These are phyloP conservation scores for Sparassis latifolia DNA, from an alignment of 1,284 basidiomycete genomes.

Conservation along the genomic window DNA sequence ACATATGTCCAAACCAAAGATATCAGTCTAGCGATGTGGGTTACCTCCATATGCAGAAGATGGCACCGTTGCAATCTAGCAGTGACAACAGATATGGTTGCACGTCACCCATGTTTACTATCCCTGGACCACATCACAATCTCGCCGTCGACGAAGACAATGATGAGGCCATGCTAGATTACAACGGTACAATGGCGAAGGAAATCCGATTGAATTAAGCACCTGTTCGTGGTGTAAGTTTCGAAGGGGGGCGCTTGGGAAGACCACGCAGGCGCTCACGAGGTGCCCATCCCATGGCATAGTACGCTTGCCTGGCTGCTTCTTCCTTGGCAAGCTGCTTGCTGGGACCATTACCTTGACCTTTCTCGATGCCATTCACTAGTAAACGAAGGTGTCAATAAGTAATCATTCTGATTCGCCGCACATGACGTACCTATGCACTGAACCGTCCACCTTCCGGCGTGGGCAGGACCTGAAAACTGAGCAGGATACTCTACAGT, in stretches of 20 bases:
- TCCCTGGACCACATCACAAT: background rate
- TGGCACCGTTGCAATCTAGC: conserved; percentile 1
- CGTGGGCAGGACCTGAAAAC: conserved; percentile 58
- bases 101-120: conserved; percentile 4
- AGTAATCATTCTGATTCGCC: background rate
- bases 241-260: background rate
- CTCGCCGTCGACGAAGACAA: conserved; percentile 1
- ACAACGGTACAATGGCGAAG: conserved; percentile 13
- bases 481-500: conserved; percentile 51
- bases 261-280: conserved; percentile 13
- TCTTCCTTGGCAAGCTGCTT: conserved; percentile 73
- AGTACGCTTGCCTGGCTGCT: conserved; percentile 61
- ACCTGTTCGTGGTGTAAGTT: background rate
- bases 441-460: conserved; percentile 55
- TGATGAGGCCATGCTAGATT: conserved; percentile 11
- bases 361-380: conserved; percentile 67
- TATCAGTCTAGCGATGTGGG: too few relatives aligned
- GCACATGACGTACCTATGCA: conserved; percentile 34
- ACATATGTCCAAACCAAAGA: too few relatives aligned
- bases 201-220: background rate
- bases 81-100: background rate
- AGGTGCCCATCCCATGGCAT: conserved; percentile 62
- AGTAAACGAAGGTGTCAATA: background rate
- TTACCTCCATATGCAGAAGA: too few relatives aligned
- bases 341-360: conserved; percentile 49